Conservation (phyloP, 2,329 filamentous ascomycete species). For the Colletotrichum melonis region DNA sequence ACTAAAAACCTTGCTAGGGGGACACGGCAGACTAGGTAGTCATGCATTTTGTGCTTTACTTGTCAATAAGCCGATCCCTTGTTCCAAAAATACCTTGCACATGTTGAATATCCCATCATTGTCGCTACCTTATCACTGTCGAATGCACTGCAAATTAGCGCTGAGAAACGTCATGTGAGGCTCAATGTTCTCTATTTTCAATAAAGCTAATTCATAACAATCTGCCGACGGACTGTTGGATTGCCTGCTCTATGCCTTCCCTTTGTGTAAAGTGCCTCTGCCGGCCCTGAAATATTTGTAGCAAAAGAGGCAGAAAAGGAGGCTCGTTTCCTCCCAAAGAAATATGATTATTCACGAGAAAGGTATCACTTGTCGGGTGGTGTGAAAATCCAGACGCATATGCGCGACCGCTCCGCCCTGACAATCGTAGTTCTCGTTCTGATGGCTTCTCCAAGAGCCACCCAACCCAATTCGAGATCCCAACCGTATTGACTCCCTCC, state of each 20-base stretch:
- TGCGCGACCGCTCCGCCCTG: not conserved
- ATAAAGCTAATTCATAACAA: constrained; percentile 34
- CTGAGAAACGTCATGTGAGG: not conserved
- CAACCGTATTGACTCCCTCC: constrained; percentile 11
- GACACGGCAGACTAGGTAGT: constrained; percentile 1
- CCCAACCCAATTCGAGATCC: constrained; percentile 13
- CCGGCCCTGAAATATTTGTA: not conserved
- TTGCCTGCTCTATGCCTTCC: constrained; percentile 24
- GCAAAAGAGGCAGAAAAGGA: constrained; percentile 20
- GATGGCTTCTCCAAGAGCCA: constrained; percentile 23
- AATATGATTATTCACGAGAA: constrained; percentile 35
- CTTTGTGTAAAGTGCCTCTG: constrained; percentile 21
- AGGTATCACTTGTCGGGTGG: constrained; percentile 21
- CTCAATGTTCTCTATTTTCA: constrained; percentile 18
- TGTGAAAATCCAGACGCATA: constrained; percentile 4
- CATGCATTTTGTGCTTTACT: not conserved
- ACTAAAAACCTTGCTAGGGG: not conserved
- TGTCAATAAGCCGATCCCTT: constrained; percentile 2
- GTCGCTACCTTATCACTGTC: no score
- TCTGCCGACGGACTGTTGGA: constrained; percentile 34
- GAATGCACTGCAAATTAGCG: not conserved
- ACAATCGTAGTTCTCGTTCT: constrained; percentile 3
- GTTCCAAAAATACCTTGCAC: constrained; percentile 12
- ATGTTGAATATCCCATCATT: not conserved
- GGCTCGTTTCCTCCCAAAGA: constrained; percentile 20